These are phyloP conservation scores for Psilocybe azurescens DNA, from an alignment of 768 basidiomycete species.

Conservation along the genomic window DNA sequence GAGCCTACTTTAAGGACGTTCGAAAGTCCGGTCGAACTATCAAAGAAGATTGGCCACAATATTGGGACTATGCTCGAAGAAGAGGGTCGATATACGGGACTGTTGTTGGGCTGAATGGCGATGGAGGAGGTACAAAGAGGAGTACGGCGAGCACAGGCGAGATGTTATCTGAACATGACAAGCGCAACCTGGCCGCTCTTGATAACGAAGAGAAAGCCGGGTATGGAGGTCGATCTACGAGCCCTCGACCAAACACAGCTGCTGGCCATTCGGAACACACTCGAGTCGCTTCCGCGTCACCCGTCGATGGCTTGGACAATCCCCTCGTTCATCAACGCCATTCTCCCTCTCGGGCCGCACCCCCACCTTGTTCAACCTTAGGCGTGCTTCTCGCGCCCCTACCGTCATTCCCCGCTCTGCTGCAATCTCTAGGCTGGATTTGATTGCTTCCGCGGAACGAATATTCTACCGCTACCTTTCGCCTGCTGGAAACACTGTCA, in stretches of 20 bases:
- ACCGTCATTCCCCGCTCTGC: conserved; percentile 92
- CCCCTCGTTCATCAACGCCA: conserved; percentile 75
- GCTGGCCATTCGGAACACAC: conserved; percentile 48
- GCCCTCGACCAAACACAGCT: conserved; percentile 52
- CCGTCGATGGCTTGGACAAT: conserved; percentile 43
- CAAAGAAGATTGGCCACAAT: conserved; percentile 98
- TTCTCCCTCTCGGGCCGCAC: conserved; percentile 80
- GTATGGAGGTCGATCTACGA: conserved; percentile 56
- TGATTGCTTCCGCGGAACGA: conserved; percentile 93
- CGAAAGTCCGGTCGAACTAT: conserved; percentile 92
- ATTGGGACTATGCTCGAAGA: conserved; percentile 91
- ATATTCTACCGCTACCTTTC: conserved; percentile 96
- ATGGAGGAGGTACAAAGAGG: conserved; percentile 65
- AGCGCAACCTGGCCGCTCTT: conserved; percentile 57
- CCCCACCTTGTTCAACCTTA: conserved; percentile 75
- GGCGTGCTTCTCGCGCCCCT: conserved; percentile 86
- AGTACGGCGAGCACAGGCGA: conserved; percentile 86
- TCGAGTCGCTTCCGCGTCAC: conserved; percentile 53
- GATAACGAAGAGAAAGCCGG: conserved; percentile 50
- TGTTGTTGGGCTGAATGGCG: conserved; percentile 76
- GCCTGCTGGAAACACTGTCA: conserved; percentile 74
- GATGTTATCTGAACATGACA: conserved; percentile 72
- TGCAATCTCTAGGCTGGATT: conserved; percentile 88
- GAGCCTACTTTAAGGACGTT: conserved; percentile 99
- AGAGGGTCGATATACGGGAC: conserved; percentile 94